Percentiles rank a stretch among this genome's conserved stretches.
Conservation (phyloP, 768 basidiomycete species). For the Lactarius indigo region DNA sequence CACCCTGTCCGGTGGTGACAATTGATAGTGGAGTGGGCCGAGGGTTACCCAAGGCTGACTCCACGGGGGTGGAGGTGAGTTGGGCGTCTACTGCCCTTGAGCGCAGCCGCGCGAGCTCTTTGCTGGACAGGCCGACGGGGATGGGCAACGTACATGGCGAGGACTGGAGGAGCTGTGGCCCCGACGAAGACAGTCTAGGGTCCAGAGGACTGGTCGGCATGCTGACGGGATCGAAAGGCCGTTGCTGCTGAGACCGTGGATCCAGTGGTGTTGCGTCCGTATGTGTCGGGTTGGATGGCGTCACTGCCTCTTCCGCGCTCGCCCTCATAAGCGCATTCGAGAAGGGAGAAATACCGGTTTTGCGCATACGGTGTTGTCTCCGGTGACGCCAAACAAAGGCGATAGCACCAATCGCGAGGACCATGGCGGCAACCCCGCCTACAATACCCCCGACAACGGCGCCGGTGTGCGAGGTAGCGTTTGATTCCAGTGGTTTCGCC, state of each 20-base stretch:
- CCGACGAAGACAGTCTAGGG: neutral
- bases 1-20: neutral
- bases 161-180: neutral
- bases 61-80: too few species aligned
- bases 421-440: constrained; percentile 39
- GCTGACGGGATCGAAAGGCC: neutral
- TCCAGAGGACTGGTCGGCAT: neutral
- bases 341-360: too few species aligned
- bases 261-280: neutral
- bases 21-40: neutral
- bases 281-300: neutral
- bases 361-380: neutral
- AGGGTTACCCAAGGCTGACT: neutral
- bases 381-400: neutral
- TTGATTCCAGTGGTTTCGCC: neutral
- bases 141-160: neutral
- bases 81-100: neutral
- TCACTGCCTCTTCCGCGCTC: too few species aligned
- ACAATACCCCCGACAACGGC: constrained; percentile 52
- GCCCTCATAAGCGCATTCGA: too few species aligned
- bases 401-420: neutral
- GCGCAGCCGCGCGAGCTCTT: neutral
- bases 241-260: neutral
- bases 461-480: constrained; percentile 33
- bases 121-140: neutral